Percentiles rank a stretch among this genome's conserved stretches.
Evolutionary conservation across 768 basidiomycete species (phyloP).

Genomic region (Serendipita sp.): DNA sequence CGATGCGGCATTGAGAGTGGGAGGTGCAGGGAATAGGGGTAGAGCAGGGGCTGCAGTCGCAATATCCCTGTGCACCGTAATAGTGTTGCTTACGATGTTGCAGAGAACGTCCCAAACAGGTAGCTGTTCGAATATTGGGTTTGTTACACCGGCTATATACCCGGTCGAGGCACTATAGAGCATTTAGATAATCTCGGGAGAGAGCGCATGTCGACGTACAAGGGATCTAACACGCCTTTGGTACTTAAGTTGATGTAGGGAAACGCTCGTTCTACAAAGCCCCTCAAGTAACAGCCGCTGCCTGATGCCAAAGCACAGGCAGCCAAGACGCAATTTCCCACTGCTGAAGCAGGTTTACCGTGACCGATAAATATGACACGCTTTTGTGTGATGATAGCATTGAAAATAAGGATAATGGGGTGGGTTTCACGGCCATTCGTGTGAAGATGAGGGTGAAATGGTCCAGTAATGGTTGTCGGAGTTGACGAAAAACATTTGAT

Average conservation of each 20-base stretch:
- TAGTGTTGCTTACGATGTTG: slow-evolving; percentile 74
- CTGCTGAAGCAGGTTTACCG: slow-evolving; percentile 74
- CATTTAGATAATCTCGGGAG: neutral
- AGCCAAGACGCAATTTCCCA: slow-evolving; percentile 81
- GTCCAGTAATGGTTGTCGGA: slow-evolving; percentile 46
- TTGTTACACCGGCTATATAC: slow-evolving; percentile 93
- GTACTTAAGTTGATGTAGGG: slow-evolving; percentile 79
- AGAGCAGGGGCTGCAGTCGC: slow-evolving; percentile 24
- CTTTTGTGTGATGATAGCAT: slow-evolving; percentile 87
- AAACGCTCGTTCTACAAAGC: slow-evolving; percentile 83
- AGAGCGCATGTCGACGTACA: slow-evolving; percentile 34
- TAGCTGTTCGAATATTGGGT: slow-evolving; percentile 84
- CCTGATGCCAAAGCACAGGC: slow-evolving; percentile 90
- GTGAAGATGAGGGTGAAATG: slow-evolving; percentile 82
- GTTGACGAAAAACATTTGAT: slow-evolving; percentile 65
- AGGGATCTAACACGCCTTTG: slow-evolving; percentile 77
- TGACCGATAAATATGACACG: slow-evolving; percentile 94
- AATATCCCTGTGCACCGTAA: slow-evolving; percentile 81
- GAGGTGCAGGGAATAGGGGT: slow-evolving; percentile 28
- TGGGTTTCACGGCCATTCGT: slow-evolving; percentile 82
- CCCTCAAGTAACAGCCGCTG: slow-evolving; percentile 67
- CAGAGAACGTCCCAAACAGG: slow-evolving; percentile 87
- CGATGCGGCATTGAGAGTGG: slow-evolving; percentile 17
- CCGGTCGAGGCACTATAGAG: slow-evolving; percentile 41
- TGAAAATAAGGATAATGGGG: slow-evolving; percentile 89